Evolutionary conservation across 441 rosid genomes (phyloP).

Genomic region (Arabidopsis lyrata): DNA sequence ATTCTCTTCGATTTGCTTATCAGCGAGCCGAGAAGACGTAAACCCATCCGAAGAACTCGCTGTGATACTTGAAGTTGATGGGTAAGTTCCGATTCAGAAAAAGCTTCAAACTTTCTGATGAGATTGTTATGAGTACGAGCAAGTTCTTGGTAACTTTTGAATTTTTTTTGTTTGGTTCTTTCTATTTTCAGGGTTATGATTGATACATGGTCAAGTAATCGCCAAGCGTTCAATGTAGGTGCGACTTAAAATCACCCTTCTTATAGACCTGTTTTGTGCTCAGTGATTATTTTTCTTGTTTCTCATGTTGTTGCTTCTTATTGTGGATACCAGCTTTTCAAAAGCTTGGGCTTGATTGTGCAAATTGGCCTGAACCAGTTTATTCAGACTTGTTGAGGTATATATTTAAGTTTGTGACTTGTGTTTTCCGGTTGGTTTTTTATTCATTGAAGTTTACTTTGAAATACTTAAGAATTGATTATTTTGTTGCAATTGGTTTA

Average conservation of each 20-base stretch:
- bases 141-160: neutral
- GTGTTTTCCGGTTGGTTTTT: conserved; percentile 2
- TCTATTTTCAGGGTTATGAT: conserved; percentile 67
- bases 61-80: conserved; percentile 90
- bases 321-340: conserved; percentile 67
- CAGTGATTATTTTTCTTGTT: neutral
- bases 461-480: neutral
- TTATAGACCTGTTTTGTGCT: neutral
- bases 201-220: conserved; percentile 84
- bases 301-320: conserved; percentile 29
- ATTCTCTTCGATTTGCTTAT: conserved; percentile 52
- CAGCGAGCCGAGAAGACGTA: conserved; percentile 42
- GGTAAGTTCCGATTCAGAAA: conserved; percentile 52
- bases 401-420: neutral
- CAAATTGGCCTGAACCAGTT: conserved; percentile 91
- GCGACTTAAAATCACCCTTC: conserved; percentile 36
- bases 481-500: neutral
- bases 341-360: conserved; percentile 96
- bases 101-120: conserved; percentile 25
- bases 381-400: conserved; percentile 81
- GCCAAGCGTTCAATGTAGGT: conserved; percentile 90
- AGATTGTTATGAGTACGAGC: neutral
- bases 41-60: conserved; percentile 63
- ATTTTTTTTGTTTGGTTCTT: neutral
- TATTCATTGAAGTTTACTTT: conserved; percentile 6